Conservation (phyloP, 2,329 filamentous ascomycete genomes). For the Karstenula rhodostoma region DNA sequence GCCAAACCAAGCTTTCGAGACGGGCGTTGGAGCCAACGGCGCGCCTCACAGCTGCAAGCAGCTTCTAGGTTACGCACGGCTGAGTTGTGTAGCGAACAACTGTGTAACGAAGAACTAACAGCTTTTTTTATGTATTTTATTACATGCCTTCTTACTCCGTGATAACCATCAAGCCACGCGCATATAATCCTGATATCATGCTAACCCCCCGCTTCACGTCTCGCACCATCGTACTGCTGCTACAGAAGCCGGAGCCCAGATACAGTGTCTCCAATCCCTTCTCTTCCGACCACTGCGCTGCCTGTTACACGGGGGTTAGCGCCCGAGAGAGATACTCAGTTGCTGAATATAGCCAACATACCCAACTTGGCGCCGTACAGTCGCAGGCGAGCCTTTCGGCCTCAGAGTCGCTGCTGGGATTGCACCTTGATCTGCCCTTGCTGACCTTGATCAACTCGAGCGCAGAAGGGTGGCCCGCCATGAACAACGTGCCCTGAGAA, state of each 20-base stretch:
- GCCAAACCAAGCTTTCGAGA: too few relatives aligned
- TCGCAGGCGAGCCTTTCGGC: slow-evolving; percentile 34
- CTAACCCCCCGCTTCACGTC: slow-evolving; percentile 48
- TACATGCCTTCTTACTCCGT: slow-evolving; percentile 26
- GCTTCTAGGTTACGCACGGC: too few relatives aligned
- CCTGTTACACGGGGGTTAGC: not conserved
- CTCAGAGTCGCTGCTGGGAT: slow-evolving; percentile 24
- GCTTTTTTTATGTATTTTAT: too few relatives aligned
- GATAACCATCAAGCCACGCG: slow-evolving; percentile 50
- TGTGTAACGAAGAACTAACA: too few relatives aligned
- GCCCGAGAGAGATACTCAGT: not conserved
- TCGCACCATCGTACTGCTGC: slow-evolving; percentile 48
- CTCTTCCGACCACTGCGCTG: slow-evolving; percentile 51
- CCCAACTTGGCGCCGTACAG: slow-evolving; percentile 45
- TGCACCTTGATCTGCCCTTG: slow-evolving; percentile 24
- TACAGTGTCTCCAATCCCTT: slow-evolving; percentile 48
- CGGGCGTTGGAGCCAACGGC: too few relatives aligned
- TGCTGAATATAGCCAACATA: not conserved
- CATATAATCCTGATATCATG: slow-evolving; percentile 52
- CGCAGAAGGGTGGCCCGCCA: slow-evolving; percentile 53
- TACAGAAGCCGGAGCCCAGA: slow-evolving; percentile 47
- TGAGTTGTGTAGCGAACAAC: too few relatives aligned
- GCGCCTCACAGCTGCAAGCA: too few relatives aligned
- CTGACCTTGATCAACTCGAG: slow-evolving; percentile 38
- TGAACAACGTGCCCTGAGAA: slow-evolving; percentile 46